Base-by-base conservation (phyloP, 2,329 filamentous ascomycete genomes). In the Penicillium brasilianum region DNA sequence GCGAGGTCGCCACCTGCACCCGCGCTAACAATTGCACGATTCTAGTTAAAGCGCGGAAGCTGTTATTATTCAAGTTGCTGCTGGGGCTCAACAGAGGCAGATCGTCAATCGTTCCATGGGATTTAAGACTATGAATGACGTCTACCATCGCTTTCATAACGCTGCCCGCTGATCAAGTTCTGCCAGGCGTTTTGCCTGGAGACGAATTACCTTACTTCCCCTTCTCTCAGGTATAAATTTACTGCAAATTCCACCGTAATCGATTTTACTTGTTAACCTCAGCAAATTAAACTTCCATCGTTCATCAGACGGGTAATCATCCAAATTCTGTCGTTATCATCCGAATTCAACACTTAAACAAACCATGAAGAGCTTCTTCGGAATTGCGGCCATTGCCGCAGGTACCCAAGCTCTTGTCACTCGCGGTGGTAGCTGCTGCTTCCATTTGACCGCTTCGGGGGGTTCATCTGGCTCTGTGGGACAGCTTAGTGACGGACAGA, bases 401-500 rank as follows among this genome's bases (percentile, higher is more conserved):
- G 75, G 77, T 37, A 74, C 78, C 52, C 78, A 81, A 65, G 81
- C 80, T 51, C 71, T 80, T 36, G 69, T 77, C 57, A 58, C 72
- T 60, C 72, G 78, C 46, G 66, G 69, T 52, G 71, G 68, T 34
- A 76, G 71, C 51, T 85, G 85, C 69, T 82, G 81, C 63, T 87
- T 88, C 73, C 77, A 80, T 59, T 70, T 88, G 28, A 78, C 77
- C 2, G 82, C 83, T 32, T 78, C 77, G 32, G 83, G 83, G 20
- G 78, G 77, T 59, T 74, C 77, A 32, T 78, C 80, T 30, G 85
- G 86, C 22, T 72, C 78, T 3, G 76, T 90, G 41, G 87, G 85
- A 14, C 84, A 90, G 71, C 80, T 90, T 32, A 69, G 65, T 54
- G 85, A 88, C 71, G 88, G 88, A 7, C 88, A 90, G 75, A 84